Base-by-base conservation (phyloP, 495 filamentous ascomycete species). In the Xylaria curta region DNA sequence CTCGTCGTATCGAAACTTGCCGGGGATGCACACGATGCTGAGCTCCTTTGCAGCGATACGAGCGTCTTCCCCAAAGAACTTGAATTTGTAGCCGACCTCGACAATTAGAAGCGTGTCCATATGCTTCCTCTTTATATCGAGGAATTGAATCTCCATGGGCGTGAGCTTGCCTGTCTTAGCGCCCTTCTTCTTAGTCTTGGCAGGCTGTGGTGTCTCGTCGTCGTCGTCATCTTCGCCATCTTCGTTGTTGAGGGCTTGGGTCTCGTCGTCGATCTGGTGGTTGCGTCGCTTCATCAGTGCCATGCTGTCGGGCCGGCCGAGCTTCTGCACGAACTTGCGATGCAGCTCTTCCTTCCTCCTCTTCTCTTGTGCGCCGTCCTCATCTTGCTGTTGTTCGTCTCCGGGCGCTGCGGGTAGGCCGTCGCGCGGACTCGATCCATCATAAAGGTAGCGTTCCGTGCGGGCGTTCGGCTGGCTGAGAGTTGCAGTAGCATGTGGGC, bases 41-140 rank as follows among this genome's bases (percentile, higher is more conserved):
- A 99, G 83, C 78, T 95, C 94, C 78, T 96, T 97, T 7, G 94
- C 92, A 19, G 96, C 97, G 68, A 90, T 87, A 68, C 94, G 88
- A 7, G 96, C 96, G 84, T 99, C 96, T 76, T 98, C 95, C n/a
- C 97, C 96, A 76, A 97, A 97, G 84, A 99, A 97, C 53, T 91
- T 89, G 83, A 96, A 99, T 79, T 99, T 99, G 79, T 99, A 99
- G 36, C 96, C 96, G 6, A 99, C 96, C 76, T 99, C 94, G 24
- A 98, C 89, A 3, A 97, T 89, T 49, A 99, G 81, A 10, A 98
- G 69, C 0, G 95, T 95, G 75, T 97, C 95, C 85, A 94, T 91
- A 78, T 98, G 88, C 73, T 95, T 93, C 67, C 89, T 87, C 83
- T 99, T 99, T 75, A 99, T 97, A 24, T 97, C 94, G 17, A 99